phyloP scores from a whole-genome alignment of 257 asterid species.

The Orobanche coerulescens region DNA sequence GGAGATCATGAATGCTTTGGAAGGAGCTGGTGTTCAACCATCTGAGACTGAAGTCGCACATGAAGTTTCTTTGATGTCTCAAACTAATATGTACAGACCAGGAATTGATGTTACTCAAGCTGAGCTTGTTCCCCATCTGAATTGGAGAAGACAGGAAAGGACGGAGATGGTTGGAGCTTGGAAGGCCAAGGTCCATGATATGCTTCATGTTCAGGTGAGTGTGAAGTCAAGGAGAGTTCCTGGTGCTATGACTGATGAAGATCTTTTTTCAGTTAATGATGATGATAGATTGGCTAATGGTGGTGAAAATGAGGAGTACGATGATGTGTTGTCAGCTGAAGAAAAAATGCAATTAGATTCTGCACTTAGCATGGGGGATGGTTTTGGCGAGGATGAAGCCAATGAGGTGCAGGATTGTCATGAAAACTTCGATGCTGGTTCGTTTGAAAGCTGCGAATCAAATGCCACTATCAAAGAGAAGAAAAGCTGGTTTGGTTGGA shows the following conservation, averaged over 20 bases:
- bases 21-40: constrained; percentile 94
- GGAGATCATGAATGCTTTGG: constrained; percentile 90
- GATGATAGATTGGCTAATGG: constrained; percentile 62
- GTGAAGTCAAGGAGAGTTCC: constrained; percentile 98
- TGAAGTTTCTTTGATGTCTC: constrained; percentile 98
- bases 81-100: constrained; percentile 97
- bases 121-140: constrained; percentile 83
- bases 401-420: constrained; percentile 59
- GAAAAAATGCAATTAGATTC: constrained; percentile 89
- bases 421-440: constrained; percentile 55
- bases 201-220: constrained; percentile 92
- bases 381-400: constrained; percentile 66
- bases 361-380: constrained; percentile 81
- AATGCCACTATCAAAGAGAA: constrained; percentile 70
- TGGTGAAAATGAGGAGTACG: constrained; percentile 56
- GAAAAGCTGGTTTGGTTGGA: constrained; percentile 96
- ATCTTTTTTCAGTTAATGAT: constrained; percentile 76
- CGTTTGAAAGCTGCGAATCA: constrained; percentile 66
- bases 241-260: constrained; percentile 98
- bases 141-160: constrained; percentile 97
- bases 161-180: constrained; percentile 91
- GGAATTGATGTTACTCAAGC: constrained; percentile 99
- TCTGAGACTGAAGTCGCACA: constrained; percentile 95
- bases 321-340: constrained; percentile 90
- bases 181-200: constrained; percentile 93